phyloP scores from a whole-genome alignment of 768 basidiomycete genomes.

The Sporobolomyces phaffii region DNA sequence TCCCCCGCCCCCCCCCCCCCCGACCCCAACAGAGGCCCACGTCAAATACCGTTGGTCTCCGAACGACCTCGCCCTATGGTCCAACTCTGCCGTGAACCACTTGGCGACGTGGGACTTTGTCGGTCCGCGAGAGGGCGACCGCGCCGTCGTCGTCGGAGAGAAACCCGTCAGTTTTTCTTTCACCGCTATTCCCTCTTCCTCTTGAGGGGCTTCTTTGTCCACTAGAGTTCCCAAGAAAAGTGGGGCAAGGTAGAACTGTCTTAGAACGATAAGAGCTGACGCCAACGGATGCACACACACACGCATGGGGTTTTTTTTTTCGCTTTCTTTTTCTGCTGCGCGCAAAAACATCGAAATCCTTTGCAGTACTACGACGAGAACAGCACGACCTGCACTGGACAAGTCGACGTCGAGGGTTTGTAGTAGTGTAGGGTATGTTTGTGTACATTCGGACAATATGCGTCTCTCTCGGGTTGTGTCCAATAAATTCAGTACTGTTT shows the following conservation, averaged over 20 bases:
- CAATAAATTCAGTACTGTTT: too few relatives aligned
- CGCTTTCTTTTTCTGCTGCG: neutral
- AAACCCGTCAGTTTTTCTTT: slow-evolving; percentile 20
- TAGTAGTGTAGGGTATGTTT: neutral
- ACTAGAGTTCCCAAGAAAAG: too few relatives aligned
- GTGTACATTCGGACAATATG: too few relatives aligned
- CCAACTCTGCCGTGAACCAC: slow-evolving; percentile 31
- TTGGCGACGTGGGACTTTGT: slow-evolving; percentile 25
- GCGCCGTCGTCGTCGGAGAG: slow-evolving; percentile 33
- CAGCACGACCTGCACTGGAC: slow-evolving; percentile 2
- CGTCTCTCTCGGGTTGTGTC: too few relatives aligned
- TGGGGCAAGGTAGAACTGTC: too few relatives aligned
- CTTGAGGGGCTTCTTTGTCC: too few relatives aligned
- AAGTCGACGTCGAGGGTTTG: slow-evolving; percentile 4
- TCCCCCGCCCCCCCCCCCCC: too few relatives aligned
- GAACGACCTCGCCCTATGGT: slow-evolving; percentile 41
- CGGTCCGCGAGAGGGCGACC: slow-evolving; percentile 23
- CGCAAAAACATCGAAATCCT: too few relatives aligned
- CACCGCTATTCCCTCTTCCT: neutral
- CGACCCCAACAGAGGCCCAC: slow-evolving; percentile 23
- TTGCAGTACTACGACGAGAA: slow-evolving; percentile 17
- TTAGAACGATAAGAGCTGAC: too few relatives aligned
- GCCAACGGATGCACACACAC: too few relatives aligned
- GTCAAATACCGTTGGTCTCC: slow-evolving; percentile 35
- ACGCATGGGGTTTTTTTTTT: neutral